Evolutionary conservation across 306 rosid genomes (phyloP).

Genomic region (Urtica urens): DNA sequence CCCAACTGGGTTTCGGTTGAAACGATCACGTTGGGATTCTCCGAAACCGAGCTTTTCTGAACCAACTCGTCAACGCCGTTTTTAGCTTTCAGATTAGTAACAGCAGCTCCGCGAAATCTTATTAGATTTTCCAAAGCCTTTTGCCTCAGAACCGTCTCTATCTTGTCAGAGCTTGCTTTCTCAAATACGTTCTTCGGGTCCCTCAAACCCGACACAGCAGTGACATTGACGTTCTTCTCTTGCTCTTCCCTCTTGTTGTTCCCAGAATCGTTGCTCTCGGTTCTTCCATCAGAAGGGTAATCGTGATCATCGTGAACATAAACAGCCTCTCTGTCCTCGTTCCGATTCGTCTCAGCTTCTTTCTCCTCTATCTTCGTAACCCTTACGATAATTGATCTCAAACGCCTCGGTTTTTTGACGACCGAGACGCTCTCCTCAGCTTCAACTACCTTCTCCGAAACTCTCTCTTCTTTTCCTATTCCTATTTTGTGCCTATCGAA

Average conservation of each 20-base stretch:
- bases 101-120: constrained; percentile 43
- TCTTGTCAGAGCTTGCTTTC: constrained; percentile 35
- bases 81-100: constrained; percentile 25
- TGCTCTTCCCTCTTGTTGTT: constrained; percentile 31
- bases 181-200: constrained; percentile 12
- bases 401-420: constrained; percentile 34
- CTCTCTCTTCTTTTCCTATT: constrained; percentile 33
- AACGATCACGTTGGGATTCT: constrained; percentile 11
- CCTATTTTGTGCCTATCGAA: constrained; percentile 26
- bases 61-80: constrained; percentile 25
- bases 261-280: constrained; percentile 48
- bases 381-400: constrained; percentile 55
- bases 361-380: constrained; percentile 28
- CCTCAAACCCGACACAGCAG: constrained; percentile 17
- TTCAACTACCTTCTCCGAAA: constrained; percentile 23
- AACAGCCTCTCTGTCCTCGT: constrained; percentile 41
- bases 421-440: constrained; percentile 23
- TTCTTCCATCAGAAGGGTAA: constrained; percentile 57
- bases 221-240: constrained; percentile 26
- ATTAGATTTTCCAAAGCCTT: constrained; percentile 73
- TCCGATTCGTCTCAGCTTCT: constrained; percentile 20
- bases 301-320: constrained; percentile 56
- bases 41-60: constrained; percentile 24
- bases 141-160: constrained; percentile 67
- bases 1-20: constrained; percentile 21